Base-by-base conservation (phyloP, 2,329 filamentous ascomycete genomes). In the Talaromyces sp. region DNA sequence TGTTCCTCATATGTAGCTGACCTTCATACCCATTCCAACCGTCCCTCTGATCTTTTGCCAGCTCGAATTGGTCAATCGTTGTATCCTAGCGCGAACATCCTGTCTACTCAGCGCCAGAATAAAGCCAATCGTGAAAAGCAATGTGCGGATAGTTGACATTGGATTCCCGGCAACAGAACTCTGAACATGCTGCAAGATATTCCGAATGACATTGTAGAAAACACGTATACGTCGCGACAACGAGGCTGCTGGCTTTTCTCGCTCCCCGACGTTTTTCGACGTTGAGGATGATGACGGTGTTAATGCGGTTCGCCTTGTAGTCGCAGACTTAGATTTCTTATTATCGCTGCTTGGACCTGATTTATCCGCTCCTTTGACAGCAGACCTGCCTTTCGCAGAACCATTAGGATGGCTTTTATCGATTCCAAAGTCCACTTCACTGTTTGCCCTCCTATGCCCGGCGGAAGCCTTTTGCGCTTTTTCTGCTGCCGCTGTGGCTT, bases 11-110 rank as follows among this genome's bases (percentile, higher is more conserved):
- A 99, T 96, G 80, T 98, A 98, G 76, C 91, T 96, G 73, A 98
- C 93, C 81, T 97, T 98, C 68, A 96, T 91, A 2, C 94, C 95
- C 94, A 98, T 98, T 1, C 93, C 93, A 4, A 94, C 89, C 0
- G 95, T 98, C 54, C 88, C 85, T 75, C 86, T 88, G 47, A 97
- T 81, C 80, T 96, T 97, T 63, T 86, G 85, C 92, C 92, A 96
- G 10, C 87, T 88, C 33, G 84, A 82, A 45, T 85, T 85, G 50
- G 96, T 74, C 43, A 93, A 81, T 63, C 88, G 84, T 74, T 88
- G 84, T 41, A 97, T 77, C 68, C 90, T 85, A 69, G 96, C 88
- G 47, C 93, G 86, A 14, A 96, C 81, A 73, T 90, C 89, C 71
- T 86, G 85, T 71, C 91, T 85, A 65, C 91, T 90, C 66, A 97